These are phyloP conservation scores for Candida glaebosa DNA, from an alignment of 805 yeast genomes.

Conservation along the genomic window DNA sequence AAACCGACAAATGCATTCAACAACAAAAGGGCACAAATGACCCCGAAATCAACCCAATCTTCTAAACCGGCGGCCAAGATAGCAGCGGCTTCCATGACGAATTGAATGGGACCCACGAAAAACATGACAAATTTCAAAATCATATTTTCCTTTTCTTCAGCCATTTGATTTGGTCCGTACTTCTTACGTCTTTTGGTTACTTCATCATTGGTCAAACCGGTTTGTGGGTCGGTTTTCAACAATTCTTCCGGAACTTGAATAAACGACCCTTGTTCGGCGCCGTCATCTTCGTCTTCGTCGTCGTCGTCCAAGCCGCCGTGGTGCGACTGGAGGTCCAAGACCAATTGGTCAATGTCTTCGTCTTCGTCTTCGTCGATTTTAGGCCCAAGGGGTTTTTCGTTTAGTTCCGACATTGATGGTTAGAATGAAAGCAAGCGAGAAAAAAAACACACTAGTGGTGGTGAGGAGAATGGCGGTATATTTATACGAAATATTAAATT, in stretches of 20 bases:
- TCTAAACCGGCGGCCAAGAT: conserved; percentile 92
- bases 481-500: not conserved
- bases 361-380: conserved; percentile 53
- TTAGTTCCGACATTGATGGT: conserved; percentile 23
- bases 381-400: conserved; percentile 46
- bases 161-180: conserved; percentile 87
- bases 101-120: conserved; percentile 94
- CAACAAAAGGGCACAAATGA: conserved; percentile 80
- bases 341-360: conserved; percentile 59
- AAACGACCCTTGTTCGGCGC: conserved; percentile 32
- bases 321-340: conserved; percentile 74
- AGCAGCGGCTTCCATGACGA: conserved; percentile 97
- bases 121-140: conserved; percentile 77
- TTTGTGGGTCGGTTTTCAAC: conserved; percentile 74
- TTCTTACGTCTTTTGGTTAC: conserved; percentile 82
- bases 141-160: conserved; percentile 81
- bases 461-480: not conserved
- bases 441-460: conserved; percentile 1
- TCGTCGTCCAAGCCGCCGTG: conserved; percentile 44
- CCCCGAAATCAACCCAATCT: conserved; percentile 99
- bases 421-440: not conserved
- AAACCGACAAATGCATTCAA: conserved; percentile 94
- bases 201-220: conserved; percentile 77
- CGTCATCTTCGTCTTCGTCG: conserved; percentile 56
- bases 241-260: conserved; percentile 84